A percentile compares a stretch with the other conserved stretches of the same genome.
phyloP scores from a whole-genome alignment of 495 filamentous ascomycete species.

The Paragyromitra xinjiangensis region DNA sequence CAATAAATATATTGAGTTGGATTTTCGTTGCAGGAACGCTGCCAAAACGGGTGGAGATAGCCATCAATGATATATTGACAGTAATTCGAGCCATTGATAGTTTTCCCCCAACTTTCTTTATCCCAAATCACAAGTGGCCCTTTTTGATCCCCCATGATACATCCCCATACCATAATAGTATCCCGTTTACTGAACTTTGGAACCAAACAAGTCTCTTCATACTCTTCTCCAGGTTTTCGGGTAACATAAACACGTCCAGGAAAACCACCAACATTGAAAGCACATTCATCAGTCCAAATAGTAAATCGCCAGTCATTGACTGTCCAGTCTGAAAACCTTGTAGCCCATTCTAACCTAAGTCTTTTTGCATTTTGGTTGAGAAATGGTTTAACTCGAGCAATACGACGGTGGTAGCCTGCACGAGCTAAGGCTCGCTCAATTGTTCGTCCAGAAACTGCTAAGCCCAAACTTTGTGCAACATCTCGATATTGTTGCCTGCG shows the following conservation, averaged over 20 bases:
- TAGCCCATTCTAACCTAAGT: no score
- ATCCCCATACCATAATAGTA: conserved; percentile 6
- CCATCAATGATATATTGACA: not conserved
- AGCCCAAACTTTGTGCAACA: no score
- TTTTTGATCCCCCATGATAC: not conserved
- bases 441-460: no score
- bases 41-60: not conserved
- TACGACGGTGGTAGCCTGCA: no score
- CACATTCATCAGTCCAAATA: not conserved
- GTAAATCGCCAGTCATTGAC: no score
- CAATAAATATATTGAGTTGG: not conserved
- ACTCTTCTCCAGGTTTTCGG: not conserved
- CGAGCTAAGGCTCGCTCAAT: no score
- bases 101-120: not conserved
- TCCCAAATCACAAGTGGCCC: not conserved
- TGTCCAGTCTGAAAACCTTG: no score
- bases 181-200: not conserved
- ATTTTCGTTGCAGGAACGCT: not conserved
- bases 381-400: no score
- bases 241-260: not conserved
- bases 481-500: no score
- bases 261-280: not conserved
- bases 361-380: no score
- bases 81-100: not conserved
- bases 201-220: conserved; percentile 1